Conservation (phyloP, 2,329 filamentous ascomycete genomes). For the Aspergillus tubingensis region DNA sequence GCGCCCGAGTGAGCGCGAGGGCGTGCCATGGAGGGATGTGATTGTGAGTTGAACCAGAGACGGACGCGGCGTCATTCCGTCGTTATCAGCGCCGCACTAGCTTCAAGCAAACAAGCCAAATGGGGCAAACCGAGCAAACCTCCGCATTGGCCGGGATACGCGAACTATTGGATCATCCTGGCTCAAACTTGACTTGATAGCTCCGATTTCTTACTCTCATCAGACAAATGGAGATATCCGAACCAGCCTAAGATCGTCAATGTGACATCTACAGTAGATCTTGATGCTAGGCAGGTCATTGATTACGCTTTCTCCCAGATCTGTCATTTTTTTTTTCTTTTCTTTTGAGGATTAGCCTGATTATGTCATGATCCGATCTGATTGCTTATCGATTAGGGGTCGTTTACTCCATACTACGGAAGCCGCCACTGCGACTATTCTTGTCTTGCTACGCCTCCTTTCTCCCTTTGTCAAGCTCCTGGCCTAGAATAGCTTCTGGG, state of each 20-base stretch:
- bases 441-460: neutral
- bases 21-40: constrained; percentile 39
- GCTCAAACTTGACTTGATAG: neutral
- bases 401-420: neutral
- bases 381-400: neutral
- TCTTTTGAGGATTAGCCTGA: neutral
- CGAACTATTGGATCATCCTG: too few relatives aligned
- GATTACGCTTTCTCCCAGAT: neutral
- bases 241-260: too few relatives aligned
- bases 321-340: neutral
- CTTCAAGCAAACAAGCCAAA: constrained; percentile 27
- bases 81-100: constrained; percentile 15
- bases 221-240: neutral
- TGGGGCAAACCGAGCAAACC: constrained; percentile 30
- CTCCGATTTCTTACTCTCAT: neutral
- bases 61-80: constrained; percentile 8
- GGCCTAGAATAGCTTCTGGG: neutral
- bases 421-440: neutral
- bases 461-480: neutral
- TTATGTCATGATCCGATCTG: constrained; percentile 10
- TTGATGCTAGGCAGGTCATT: neutral
- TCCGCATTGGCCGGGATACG: constrained; percentile 14
- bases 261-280: neutral
- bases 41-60: neutral
- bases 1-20: constrained; percentile 45